Evolutionary conservation across 2,329 filamentous ascomycete species (phyloP).

Genomic region (Botrytis hyacinthi): DNA sequence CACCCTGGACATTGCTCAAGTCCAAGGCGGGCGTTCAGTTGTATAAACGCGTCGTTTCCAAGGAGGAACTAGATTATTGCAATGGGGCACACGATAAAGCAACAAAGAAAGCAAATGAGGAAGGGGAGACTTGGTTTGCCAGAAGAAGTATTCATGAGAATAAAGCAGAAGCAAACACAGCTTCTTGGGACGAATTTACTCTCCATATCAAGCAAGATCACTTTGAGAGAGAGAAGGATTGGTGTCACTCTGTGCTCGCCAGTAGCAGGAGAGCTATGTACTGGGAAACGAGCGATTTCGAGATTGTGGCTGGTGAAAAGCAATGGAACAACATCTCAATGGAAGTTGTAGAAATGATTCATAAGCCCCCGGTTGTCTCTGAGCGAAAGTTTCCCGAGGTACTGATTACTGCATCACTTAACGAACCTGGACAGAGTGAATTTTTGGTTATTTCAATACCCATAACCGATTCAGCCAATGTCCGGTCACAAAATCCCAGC

Average conservation of each 20-base stretch:
- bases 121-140: constrained; percentile 60
- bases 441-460: constrained; percentile 59
- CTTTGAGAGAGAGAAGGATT: constrained; percentile 54
- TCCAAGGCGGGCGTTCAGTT: constrained; percentile 50
- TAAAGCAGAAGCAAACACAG: constrained; percentile 50
- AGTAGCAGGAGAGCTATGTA: constrained; percentile 42
- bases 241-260: constrained; percentile 55
- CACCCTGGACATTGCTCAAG: constrained; percentile 50
- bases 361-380: constrained; percentile 51
- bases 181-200: constrained; percentile 63
- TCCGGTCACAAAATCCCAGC: constrained; percentile 27
- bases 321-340: constrained; percentile 51
- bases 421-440: constrained; percentile 41
- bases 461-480: constrained; percentile 45
- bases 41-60: constrained; percentile 50
- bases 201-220: constrained; percentile 57
- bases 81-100: constrained; percentile 28
- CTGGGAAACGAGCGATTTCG: constrained; percentile 48
- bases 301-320: constrained; percentile 41
- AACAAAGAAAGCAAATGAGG: constrained; percentile 35
- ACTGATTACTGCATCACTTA: constrained; percentile 54
- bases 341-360: constrained; percentile 62
- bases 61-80: constrained; percentile 44
- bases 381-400: constrained; percentile 65
- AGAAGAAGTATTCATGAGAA: constrained; percentile 62